phyloP scores from a whole-genome alignment of 2,329 filamentous ascomycete species.

The Dactylella cylindrospora region DNA sequence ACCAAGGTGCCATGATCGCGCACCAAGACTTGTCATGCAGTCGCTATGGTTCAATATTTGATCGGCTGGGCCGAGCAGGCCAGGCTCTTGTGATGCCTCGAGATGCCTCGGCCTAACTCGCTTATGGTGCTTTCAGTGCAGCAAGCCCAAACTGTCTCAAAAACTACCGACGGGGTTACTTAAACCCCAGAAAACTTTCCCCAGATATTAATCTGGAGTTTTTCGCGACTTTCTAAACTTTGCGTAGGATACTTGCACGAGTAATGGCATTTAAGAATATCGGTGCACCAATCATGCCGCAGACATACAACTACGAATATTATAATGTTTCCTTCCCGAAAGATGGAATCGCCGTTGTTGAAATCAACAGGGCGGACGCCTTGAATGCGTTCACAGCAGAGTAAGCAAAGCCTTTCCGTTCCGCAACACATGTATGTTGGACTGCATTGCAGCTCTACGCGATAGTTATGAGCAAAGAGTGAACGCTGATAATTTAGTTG shows the following conservation, averaged over 20 bases:
- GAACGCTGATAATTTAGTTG: conserved; percentile 12
- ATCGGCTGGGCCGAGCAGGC: too few relatives aligned
- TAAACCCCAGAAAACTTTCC: conserved; percentile 17
- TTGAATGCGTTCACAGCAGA: conserved; percentile 80
- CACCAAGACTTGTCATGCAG: too few relatives aligned
- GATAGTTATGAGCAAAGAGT: too few relatives aligned
- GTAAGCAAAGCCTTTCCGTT: conserved; percentile 52
- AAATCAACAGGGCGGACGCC: conserved; percentile 84
- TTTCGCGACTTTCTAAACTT: not conserved
- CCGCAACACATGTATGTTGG: not conserved
- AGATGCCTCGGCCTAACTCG: conserved; percentile 43
- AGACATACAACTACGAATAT: conserved; percentile 58
- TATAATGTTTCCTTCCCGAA: conserved; percentile 73
- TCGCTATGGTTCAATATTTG: too few relatives aligned
- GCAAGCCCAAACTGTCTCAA: conserved; percentile 7
- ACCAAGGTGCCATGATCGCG: too few relatives aligned
- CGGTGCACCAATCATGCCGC: conserved; percentile 26
- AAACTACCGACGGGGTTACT: conserved; percentile 13
- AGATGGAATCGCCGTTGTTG: conserved; percentile 79
- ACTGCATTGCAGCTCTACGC: not conserved
- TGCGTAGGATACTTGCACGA: not conserved
- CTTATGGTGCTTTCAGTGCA: conserved; percentile 21
- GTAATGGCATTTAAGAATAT: conserved; percentile 12
- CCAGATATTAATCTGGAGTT: conserved; percentile 8
- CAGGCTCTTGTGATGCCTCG: conserved; percentile 12